Percentiles rank a stretch among this genome's conserved stretches.
Conservation (phyloP, 2,329 filamentous ascomycete species). For the Colletotrichum lupini region DNA sequence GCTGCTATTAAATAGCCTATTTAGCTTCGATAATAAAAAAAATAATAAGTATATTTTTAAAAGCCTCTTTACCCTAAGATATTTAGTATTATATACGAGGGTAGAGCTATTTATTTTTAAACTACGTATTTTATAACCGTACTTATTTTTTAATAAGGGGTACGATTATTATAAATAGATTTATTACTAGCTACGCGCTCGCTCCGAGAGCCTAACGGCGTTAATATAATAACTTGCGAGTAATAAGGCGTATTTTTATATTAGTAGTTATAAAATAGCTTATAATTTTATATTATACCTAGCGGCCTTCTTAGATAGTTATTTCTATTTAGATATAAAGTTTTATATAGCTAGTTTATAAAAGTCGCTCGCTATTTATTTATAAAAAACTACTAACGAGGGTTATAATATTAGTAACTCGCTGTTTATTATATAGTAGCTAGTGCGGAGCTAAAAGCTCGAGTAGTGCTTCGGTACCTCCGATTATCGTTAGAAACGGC, state of each 20-base stretch:
- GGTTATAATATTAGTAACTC: not conserved
- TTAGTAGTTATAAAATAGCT: not conserved
- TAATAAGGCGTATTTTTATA: not conserved
- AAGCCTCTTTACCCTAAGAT: not conserved
- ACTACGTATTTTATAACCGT: not conserved
- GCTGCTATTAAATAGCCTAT: not conserved
- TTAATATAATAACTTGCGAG: not conserved
- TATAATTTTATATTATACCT: not conserved
- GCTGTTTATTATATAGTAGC: not conserved
- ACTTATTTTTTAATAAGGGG: not conserved
- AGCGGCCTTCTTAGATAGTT: not conserved
- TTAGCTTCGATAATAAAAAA: not conserved
- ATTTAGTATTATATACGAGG: not conserved
- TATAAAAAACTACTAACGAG: not conserved
- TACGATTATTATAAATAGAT: conserved; percentile 1
- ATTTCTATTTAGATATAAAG: not conserved
- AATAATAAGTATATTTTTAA: not conserved
- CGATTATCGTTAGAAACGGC: too few species aligned
- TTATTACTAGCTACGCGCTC: not conserved
- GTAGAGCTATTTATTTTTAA: conserved; percentile 16
- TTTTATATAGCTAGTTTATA: not conserved
- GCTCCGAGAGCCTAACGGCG: not conserved
- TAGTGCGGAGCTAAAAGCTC: conserved; percentile 7
- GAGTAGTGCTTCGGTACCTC: conserved; percentile 10
- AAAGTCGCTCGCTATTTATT: not conserved